Evolutionary conservation across 176 grass and related monocot genomes (phyloP).

Genomic region (Pharus latifolius): DNA sequence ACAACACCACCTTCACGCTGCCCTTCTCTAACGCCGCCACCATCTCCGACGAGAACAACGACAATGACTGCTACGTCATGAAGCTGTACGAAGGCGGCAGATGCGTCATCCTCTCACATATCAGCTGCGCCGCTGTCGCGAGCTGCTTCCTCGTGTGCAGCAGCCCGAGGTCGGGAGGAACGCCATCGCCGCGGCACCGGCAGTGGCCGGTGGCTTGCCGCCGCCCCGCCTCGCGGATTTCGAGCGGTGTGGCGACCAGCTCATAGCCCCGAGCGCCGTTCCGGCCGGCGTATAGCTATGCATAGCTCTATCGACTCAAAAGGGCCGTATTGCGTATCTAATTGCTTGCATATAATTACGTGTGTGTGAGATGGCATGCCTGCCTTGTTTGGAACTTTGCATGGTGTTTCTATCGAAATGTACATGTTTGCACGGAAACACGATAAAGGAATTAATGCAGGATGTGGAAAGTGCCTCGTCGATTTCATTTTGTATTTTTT

Average conservation of each 20-base stretch:
- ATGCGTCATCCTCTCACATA: constrained; percentile 10
- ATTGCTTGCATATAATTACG: no score
- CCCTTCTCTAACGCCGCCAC: no score
- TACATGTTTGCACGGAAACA: no score
- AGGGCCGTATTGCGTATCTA: no score
- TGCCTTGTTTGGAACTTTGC: no score
- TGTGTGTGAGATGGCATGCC: no score
- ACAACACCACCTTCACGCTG: no score
- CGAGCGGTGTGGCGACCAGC: constrained; percentile 23
- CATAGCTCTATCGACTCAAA: no score
- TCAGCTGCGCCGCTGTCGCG: constrained; percentile 4
- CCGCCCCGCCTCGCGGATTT: not conserved
- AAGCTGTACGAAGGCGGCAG: constrained; percentile 25
- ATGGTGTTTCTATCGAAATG: no score
- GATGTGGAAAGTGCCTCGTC: no score
- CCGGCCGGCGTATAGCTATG: not conserved
- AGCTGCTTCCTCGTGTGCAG: constrained; percentile 30
- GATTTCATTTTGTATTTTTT: no score
- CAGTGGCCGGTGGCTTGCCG: not conserved
- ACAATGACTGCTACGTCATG: constrained; percentile 36
- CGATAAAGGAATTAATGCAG: no score
- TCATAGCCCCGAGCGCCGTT: not conserved
- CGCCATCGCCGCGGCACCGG: not conserved
- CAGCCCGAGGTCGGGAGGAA: not conserved
- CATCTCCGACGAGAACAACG: not conserved